Conservation (phyloP, 164 flowering plant species). For the Kalanchoe fedtschenkoi region DNA sequence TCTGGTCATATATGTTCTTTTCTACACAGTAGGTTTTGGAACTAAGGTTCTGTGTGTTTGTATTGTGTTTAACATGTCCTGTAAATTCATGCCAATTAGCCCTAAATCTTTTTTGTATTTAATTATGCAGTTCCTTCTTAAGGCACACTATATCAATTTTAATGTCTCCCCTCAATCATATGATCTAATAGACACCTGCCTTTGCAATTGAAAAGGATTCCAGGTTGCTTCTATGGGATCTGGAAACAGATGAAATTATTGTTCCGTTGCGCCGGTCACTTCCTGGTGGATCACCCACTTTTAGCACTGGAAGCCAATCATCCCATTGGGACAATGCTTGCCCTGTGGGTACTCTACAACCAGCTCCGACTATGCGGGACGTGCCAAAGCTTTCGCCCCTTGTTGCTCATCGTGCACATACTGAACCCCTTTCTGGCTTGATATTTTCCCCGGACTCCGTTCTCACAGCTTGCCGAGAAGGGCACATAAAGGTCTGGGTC, state of each 20-base stretch:
- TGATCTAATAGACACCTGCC: no score
- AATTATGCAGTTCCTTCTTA: neutral
- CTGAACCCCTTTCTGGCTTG: slow-evolving; percentile 87
- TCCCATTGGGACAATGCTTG: slow-evolving; percentile 68
- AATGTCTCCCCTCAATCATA: neutral
- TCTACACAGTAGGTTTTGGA: no score
- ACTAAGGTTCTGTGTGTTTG: no score
- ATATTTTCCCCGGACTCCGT: slow-evolving; percentile 78
- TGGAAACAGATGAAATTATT: slow-evolving; percentile 86
- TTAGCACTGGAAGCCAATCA: slow-evolving; percentile 75
- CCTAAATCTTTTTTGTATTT: neutral
- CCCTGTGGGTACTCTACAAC: slow-evolving; percentile 76
- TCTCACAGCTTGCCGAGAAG: slow-evolving; percentile 81
- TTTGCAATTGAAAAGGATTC: slow-evolving; percentile 53
- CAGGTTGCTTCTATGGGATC: slow-evolving; percentile 85
- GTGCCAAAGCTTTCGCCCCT: slow-evolving; percentile 90
- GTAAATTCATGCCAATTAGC: no score
- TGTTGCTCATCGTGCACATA: slow-evolving; percentile 82
- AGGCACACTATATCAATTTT: neutral
- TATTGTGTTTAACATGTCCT: no score
- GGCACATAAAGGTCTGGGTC: slow-evolving; percentile 83
- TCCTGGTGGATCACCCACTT: slow-evolving; percentile 90
- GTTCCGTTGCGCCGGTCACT: slow-evolving; percentile 77
- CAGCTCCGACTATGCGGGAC: slow-evolving; percentile 90
- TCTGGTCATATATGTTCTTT: neutral